Evolutionary conservation across 768 basidiomycete species (phyloP), one percentile per base, ranked within the genome.

Genomic region (Chalciporus pseudorubinellus): DNA sequence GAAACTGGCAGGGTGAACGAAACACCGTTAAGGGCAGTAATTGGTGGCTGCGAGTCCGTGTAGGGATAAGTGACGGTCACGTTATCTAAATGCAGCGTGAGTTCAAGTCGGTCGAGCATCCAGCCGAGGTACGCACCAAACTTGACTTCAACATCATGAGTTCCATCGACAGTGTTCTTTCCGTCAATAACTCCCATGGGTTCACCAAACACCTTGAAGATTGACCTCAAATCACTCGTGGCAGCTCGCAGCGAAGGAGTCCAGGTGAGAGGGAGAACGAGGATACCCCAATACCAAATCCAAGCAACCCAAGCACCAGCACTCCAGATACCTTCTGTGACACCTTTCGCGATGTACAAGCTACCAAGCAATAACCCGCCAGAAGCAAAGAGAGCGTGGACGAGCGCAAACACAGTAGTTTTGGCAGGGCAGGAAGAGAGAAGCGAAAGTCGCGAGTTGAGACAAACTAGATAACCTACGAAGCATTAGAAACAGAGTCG

Each of bases 1-100:
- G 89, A 89, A 63, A 87, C 90, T 0, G 89, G 89, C 18, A 98
- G 85, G 60, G 82, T 88, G 78, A 98, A 98, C 2, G 87, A 90
- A 34, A 98, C 80, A 26, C 82, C 81, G 53, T 84, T 79, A 14
- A 98, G 76, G 0, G 87, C 88, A 54, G 77, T 80, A 44, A 63
- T 39, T 13, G 68, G 64, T 14, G 75, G 77, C 20, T 87, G 80
- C 4, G 77, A 77, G 59, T 90, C 88, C 11, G 59, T 66, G 8
- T 61, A 63, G 4, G 65, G 65, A 68, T 97, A 95, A 4, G 89
- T 87, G 70, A 98, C 94, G 59, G 69, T 77, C 58, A 95, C 95
- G 59, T 95, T 84, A 22, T 92, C 88, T 91, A 52, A 50, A 40
- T 33, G 28, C 43, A 31, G 16, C 7, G 26, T 31, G 13, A 31